Evolutionary conservation across 1,139 yeast genomes (phyloP), one percentile per base, ranked within the genome.

Genomic region (Geotrichum citri-aurantii): DNA sequence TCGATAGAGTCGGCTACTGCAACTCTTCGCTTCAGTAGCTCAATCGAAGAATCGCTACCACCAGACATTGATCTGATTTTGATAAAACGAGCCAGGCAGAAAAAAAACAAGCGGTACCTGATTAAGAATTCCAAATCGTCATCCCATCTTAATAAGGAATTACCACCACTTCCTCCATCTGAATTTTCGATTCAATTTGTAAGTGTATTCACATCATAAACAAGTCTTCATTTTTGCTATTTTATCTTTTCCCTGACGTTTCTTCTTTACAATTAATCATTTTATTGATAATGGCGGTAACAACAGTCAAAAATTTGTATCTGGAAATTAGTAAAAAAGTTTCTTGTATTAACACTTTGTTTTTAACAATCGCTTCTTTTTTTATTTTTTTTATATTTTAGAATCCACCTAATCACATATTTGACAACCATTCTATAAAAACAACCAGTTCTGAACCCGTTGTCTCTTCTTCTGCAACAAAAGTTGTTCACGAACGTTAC

Each of bases 141-240:
- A 2, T n/a, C n/a, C 19, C 42, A 37, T 12, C 42, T 37, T 6
- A 27, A 52, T 27, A 52, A 52, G 31, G 46, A 37, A 1, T 24
- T 52, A 42, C 54, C 54, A 2, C 48, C 54, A 19, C 23, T 52
- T 4, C 54, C 54, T n/a, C 42, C 42, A 17, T 37, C 42, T 2
- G 42, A 37, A 17, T n/a, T 37, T n/a, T 17, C 21, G 8, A 37
- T 37, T 37, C 17, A 37, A 37, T 37, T 37, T 37, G 42, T 37
- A 37, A 37, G 42, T 37, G 3, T 37, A 37, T 7, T 14, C 29
- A 4, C 29, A 26, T 26, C 7, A 5, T 26, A 7, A 26, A 26
- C 4, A 7, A 26, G 4, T 7, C 7, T 5, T 26, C 7, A 7
- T 26, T 26, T 26, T 37, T 37, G 17, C 17, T 5, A 14, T 2